Base-by-base conservation (phyloP, 176 grass and related monocot genomes). In the Alopecurus myosuroides region DNA sequence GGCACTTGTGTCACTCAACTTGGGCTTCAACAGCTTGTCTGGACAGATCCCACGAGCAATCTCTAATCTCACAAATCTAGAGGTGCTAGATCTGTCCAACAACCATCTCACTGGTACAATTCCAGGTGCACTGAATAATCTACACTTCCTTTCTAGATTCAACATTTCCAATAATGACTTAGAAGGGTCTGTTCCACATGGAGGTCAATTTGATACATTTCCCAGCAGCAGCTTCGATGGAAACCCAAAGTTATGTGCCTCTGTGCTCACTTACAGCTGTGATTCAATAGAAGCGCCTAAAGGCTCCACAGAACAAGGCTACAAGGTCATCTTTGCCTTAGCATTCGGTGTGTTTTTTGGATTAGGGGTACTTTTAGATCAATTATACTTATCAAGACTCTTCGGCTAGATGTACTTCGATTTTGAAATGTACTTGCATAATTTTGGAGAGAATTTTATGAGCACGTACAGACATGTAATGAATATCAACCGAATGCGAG, bases 151-250 rank as follows among this genome's bases (percentile, higher is more conserved):
- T 18, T 55, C 81, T 29, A 34, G 30, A 20, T 60, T 83, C 20
- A 83, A 83, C 30, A 23, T 83, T 42, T 63, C 81, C 39, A 34
- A 74, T 35, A 83, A 83, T 28, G 81, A 83, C 17, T 29, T 83
- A 1, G 67, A 83, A 67, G 66, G 81, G n/a, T 66, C 70, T 29
- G 55, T 51, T 51, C 81, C 81, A 57, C 33, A 3, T 23, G 81
- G 81, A 83, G 65, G 29, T 7, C 81, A 83, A 36, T 74, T 83
- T 3, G 45, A 57, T 48, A 83, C 81, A 20, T 83, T 83, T 56
- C 48, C 23, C 11, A 36, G 20, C 50, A 35, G 42, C 2, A 83
- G 80, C 36, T 83, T 73, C 22, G 42, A 23, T 9, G 81, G 81
- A 31, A 83, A 83, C 33, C 81, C 81, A 41, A 70, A 70, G 67